These are phyloP conservation scores for Alternaria metachromatica DNA, from an alignment of 2,329 filamentous ascomycete genomes.

Conservation along the genomic window DNA sequence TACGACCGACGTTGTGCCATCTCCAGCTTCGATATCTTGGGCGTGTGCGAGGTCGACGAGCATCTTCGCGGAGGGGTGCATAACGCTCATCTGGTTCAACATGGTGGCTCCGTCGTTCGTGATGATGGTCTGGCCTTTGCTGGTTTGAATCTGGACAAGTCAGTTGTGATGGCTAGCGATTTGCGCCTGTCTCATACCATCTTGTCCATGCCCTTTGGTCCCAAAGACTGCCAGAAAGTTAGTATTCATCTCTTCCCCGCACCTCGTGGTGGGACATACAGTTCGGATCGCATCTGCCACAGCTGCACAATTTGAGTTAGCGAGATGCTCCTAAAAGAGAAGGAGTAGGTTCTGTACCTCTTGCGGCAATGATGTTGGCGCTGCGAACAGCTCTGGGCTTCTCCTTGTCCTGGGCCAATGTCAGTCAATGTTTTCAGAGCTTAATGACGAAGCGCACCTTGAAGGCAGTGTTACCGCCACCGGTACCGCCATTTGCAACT, in stretches of 20 bases:
- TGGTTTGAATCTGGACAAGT: constrained; percentile 75
- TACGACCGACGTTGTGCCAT: constrained; percentile 97
- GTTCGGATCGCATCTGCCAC: constrained; percentile 98
- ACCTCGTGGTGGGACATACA: constrained; percentile 50
- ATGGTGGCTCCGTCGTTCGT: constrained; percentile 99
- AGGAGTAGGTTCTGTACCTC: constrained; percentile 67
- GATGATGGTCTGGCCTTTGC: constrained; percentile 97
- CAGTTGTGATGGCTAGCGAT: constrained; percentile 3
- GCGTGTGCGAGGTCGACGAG: constrained; percentile 95
- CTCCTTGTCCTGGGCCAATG: constrained; percentile 74
- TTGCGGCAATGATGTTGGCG: constrained; percentile 94
- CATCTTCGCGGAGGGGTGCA: constrained; percentile 99
- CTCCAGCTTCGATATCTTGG: constrained; percentile 97
- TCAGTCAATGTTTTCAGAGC: constrained; percentile 50
- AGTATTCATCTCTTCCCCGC: constrained; percentile 32
- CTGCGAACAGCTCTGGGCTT: constrained; percentile 97
- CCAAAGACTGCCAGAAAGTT: constrained; percentile 68
- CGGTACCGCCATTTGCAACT: constrained; percentile 47
- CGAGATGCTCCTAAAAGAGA: constrained; percentile 15
- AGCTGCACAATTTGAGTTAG: constrained; percentile 61
- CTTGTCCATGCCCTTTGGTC: constrained; percentile 98
- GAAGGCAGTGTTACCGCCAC: constrained; percentile 69
- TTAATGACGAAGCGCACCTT: constrained; percentile 55
- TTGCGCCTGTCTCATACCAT: constrained; percentile 64
- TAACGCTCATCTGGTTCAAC: constrained; percentile 98